Evolutionary conservation across 768 basidiomycete species (phyloP).

Genomic region (Fistulinella prunicolor): DNA sequence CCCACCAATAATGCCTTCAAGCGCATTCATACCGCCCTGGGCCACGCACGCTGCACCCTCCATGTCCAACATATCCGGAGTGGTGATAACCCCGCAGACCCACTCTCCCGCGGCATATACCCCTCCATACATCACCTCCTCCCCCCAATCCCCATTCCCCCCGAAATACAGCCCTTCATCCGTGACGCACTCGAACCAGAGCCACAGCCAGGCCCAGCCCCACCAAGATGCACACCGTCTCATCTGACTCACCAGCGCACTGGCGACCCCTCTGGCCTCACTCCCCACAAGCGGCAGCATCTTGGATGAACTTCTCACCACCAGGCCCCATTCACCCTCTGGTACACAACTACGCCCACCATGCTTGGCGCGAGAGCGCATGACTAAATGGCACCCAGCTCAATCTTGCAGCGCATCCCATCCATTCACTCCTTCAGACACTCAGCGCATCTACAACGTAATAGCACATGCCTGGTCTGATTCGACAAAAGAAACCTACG

Average conservation of each 20-base stretch:
- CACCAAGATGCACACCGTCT: neutral
- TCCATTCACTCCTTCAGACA: neutral
- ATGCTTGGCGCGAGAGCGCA: neutral
- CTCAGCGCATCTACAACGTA: neutral
- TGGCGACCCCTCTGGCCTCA: neutral
- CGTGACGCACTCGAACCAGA: neutral
- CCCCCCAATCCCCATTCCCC: neutral
- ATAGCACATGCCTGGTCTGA: neutral
- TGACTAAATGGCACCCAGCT: neutral
- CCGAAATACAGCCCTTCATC: neutral
- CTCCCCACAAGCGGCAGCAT: too few relatives aligned
- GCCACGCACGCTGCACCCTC: too few relatives aligned
- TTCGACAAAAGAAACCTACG: neutral
- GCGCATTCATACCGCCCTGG: conserved; percentile 13
- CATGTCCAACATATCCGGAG: neutral
- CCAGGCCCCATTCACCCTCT: too few relatives aligned
- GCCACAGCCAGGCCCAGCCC: neutral
- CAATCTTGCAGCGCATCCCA: too few relatives aligned
- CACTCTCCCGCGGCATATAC: neutral
- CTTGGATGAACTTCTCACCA: too few relatives aligned
- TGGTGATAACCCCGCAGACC: neutral
- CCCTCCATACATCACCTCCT: neutral
- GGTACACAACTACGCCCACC: neutral
- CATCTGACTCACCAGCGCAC: neutral
- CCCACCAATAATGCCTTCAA: conserved; percentile 30